phyloP scores from a whole-genome alignment of 1,139 yeast species.

The Hansenula sp. region DNA sequence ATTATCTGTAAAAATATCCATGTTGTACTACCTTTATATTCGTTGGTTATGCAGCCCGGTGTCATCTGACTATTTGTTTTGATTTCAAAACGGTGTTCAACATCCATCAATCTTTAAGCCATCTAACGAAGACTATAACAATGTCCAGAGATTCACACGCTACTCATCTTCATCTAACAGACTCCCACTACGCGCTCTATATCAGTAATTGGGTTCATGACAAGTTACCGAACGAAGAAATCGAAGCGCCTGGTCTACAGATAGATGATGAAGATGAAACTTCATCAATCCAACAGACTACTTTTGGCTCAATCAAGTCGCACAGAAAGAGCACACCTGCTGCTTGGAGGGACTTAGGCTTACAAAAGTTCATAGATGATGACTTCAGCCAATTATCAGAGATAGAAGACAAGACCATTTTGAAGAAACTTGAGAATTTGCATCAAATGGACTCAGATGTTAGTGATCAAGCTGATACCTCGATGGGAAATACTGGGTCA shows the following conservation, averaged over 20 bases:
- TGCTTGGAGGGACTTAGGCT: constrained; percentile 31
- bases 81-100: not conserved
- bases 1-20: no score
- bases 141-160: constrained; percentile 27
- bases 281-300: constrained; percentile 10
- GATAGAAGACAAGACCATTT: constrained; percentile 5
- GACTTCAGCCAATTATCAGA: constrained; percentile 6
- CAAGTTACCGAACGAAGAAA: constrained; percentile 31
- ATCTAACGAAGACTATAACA: no score
- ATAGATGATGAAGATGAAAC: constrained; percentile 14
- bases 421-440: constrained; percentile 9
- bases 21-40: no score
- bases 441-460: constrained; percentile 1
- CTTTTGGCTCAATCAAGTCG: constrained; percentile 24
- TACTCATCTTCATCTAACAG: constrained; percentile 28
- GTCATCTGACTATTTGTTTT: no score
- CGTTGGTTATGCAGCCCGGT: no score
- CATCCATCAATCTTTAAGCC: no score
- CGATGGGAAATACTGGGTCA: no score
- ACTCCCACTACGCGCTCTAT: constrained; percentile 30
- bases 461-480: not conserved
- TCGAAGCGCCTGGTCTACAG: constrained; percentile 24
- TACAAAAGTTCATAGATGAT: constrained; percentile 23
- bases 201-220: constrained; percentile 34
- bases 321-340: constrained; percentile 22